A percentile compares a stretch with the other conserved stretches of the same genome.
These are phyloP conservation scores for Penicillium concentricum DNA, from an alignment of 2,329 filamentous ascomycete genomes.

Conservation along the genomic window DNA sequence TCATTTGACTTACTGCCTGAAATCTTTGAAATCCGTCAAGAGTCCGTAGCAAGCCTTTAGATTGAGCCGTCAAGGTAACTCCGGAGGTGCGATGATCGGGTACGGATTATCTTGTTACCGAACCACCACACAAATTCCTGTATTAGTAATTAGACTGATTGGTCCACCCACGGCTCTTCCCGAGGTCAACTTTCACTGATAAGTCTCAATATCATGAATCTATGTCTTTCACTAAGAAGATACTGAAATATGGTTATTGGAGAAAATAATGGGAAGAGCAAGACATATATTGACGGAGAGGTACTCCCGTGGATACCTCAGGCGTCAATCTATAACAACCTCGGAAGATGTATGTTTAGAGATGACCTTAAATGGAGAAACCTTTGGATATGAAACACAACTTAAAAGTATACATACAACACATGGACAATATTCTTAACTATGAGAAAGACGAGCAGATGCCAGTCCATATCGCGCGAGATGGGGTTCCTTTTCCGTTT, in stretches of 20 bases:
- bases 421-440: not conserved
- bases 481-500: not conserved
- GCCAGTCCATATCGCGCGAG: not conserved
- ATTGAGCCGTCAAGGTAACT: slow-evolving; percentile 14
- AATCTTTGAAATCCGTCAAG: slow-evolving; percentile 14
- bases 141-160: slow-evolving; percentile 13
- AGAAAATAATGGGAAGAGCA: too few species aligned
- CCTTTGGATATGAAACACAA: not conserved
- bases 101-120: slow-evolving; percentile 15
- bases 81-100: slow-evolving; percentile 14
- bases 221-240: not conserved
- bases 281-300: not conserved
- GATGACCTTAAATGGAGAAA: too few species aligned
- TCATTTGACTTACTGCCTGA: slow-evolving; percentile 12
- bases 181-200: not conserved
- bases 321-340: not conserved
- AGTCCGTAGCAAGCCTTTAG: slow-evolving; percentile 8
- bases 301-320: not conserved
- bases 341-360: too few species aligned
- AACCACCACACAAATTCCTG: not conserved
- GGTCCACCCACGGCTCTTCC: not conserved
- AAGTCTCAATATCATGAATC: too few species aligned
- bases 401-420: not conserved
- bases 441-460: not conserved
- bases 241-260: too few species aligned